Conservation (phyloP, 2,329 filamentous ascomycete species). For the Sporothrix sp. region DNA sequence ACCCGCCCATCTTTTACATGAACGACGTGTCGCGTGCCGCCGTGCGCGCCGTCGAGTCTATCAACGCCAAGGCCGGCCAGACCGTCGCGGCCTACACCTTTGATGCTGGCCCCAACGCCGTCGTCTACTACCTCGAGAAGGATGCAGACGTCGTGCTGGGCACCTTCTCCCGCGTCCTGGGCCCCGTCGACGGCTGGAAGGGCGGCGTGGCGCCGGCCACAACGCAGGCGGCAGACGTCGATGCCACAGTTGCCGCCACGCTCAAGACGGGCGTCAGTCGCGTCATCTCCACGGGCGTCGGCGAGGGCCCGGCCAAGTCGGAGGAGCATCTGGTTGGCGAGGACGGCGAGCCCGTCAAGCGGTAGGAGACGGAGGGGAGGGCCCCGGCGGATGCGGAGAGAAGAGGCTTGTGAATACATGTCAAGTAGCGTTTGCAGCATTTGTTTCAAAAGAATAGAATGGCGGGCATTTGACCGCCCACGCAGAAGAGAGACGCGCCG, state of each 20-base stretch:
- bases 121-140: constrained; percentile 87
- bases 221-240: constrained; percentile 46
- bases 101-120: constrained; percentile 92
- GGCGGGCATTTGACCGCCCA: no score
- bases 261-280: constrained; percentile 74
- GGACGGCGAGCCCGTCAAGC: constrained; percentile 42
- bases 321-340: constrained; percentile 66
- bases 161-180: constrained; percentile 60
- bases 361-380: neutral
- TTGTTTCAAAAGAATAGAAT: no score
- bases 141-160: constrained; percentile 65
- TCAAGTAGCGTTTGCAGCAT: no score
- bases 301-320: constrained; percentile 76
- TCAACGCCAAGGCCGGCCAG: constrained; percentile 72
- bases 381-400: neutral
- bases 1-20: constrained; percentile 97
- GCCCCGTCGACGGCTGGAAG: constrained; percentile 62
- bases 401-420: neutral
- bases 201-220: constrained; percentile 39
- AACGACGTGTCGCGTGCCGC: constrained; percentile 87
- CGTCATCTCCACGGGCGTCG: constrained; percentile 85
- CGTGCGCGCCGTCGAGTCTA: constrained; percentile 77
- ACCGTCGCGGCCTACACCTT: constrained; percentile 91
- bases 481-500: no score
- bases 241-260: constrained; percentile 53